Conservation (phyloP, 2,329 filamentous ascomycete species). For the Capronia epimyces region DNA sequence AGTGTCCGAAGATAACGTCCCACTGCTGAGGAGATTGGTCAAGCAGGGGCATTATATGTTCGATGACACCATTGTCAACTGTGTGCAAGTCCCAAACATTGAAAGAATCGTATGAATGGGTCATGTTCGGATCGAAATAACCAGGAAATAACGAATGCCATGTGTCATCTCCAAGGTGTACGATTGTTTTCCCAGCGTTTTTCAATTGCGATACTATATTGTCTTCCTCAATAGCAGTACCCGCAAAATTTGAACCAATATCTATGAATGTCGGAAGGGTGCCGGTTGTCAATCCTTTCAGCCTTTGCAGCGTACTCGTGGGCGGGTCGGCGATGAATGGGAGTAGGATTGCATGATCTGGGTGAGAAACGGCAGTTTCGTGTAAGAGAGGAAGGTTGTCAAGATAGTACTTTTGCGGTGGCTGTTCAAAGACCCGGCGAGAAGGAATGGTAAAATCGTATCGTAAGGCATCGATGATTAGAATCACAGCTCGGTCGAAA, state of each 20-base stretch:
- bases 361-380: conserved; percentile 68
- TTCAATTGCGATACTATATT: conserved; percentile 63
- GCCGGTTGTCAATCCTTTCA: conserved; percentile 92
- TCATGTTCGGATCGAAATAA: conserved; percentile 85
- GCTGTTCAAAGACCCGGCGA: conserved; percentile 39
- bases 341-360: conserved; percentile 77
- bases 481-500: conserved; percentile 84
- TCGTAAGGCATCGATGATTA: conserved; percentile 86
- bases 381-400: conserved; percentile 83
- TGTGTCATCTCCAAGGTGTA: conserved; percentile 95
- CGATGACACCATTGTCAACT: conserved; percentile 88
- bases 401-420: conserved; percentile 63
- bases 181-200: conserved; percentile 66
- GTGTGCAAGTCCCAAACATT: conserved; percentile 98
- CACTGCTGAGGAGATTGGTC: conserved; percentile 61
- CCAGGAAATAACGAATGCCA: conserved; percentile 90
- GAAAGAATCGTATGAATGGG: conserved; percentile 88
- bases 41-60: conserved; percentile 82
- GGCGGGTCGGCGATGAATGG: conserved; percentile 97
- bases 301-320: conserved; percentile 81
- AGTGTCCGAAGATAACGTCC: conserved; percentile 94
- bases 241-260: conserved; percentile 88
- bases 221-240: conserved; percentile 92
- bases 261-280: conserved; percentile 94
- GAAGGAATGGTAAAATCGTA: conserved; percentile 95